phyloP scores from a whole-genome alignment of 768 basidiomycete species.

The Chalciporus pseudorubinellus region DNA sequence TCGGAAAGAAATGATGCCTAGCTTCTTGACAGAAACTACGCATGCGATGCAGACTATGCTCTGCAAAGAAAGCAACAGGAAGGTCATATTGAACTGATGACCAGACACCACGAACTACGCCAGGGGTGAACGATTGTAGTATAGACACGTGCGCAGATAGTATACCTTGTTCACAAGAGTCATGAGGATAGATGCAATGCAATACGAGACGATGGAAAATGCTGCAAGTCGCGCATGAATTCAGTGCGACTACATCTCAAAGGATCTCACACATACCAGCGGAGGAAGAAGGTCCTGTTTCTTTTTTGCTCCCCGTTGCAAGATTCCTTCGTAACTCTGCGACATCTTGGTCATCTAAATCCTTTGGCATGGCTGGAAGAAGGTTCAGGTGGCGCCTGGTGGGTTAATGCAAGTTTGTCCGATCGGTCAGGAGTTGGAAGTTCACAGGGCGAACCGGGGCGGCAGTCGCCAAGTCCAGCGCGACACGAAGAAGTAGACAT shows the following conservation, averaged over 20 bases:
- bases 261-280: slow-evolving; percentile 19
- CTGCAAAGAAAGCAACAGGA: slow-evolving; percentile 89
- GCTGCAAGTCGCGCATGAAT: slow-evolving; percentile 40
- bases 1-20: slow-evolving; percentile 81
- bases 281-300: slow-evolving; percentile 16
- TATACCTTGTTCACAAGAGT: slow-evolving; percentile 93
- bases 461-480: too few species aligned
- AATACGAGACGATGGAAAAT: slow-evolving; percentile 84
- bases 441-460: background rate
- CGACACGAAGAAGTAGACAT: background rate
- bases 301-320: slow-evolving; percentile 37
- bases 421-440: background rate
- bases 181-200: slow-evolving; percentile 92
- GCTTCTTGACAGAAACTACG: slow-evolving; percentile 69
- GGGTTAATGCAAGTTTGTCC: background rate
- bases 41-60: slow-evolving; percentile 82
- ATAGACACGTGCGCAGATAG: background rate
- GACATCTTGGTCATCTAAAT: slow-evolving; percentile 34
- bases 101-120: slow-evolving; percentile 92
- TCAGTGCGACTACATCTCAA: background rate
- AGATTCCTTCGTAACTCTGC: slow-evolving; percentile 56
- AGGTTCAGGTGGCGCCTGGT: too few species aligned
- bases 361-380: slow-evolving; percentile 5
- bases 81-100: slow-evolving; percentile 92
- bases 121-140: slow-evolving; percentile 1